Conservation (phyloP, 306 rosid genomes). For the Phaseolus lunatus region DNA sequence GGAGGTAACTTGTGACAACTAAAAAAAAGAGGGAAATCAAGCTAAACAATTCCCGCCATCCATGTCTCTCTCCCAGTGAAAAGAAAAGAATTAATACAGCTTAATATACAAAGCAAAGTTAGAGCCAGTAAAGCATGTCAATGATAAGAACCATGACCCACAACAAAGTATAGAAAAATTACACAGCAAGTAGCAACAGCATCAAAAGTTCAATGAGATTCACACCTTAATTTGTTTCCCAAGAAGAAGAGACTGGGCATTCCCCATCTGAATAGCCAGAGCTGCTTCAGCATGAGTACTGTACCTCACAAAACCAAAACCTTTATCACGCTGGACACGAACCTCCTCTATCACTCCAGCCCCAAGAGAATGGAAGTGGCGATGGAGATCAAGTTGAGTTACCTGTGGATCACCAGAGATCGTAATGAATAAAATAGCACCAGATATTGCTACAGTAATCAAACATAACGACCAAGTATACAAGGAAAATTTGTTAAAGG, state of each 20-base stretch:
- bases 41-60: neutral
- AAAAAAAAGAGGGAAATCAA: neutral
- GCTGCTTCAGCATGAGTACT: conserved; percentile 91
- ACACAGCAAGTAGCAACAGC: neutral
- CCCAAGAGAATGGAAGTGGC: conserved; percentile 88
- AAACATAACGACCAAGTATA: conserved; percentile 1
- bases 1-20: too few relatives aligned
- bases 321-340: conserved; percentile 94
- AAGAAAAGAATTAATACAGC: neutral
- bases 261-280: conserved; percentile 94
- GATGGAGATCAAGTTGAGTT: conserved; percentile 89
- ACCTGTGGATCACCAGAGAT: conserved; percentile 55
- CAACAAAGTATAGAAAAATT: neutral
- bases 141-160: neutral
- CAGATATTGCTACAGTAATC: conserved; percentile 24
- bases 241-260: conserved; percentile 69
- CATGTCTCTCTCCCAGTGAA: neutral
- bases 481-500: neutral
- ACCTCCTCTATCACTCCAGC: conserved; percentile 97
- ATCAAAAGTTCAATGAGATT: conserved; percentile 7
- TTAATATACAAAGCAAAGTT: neutral
- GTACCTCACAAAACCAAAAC: conserved; percentile 97
- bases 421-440: conserved; percentile 11
- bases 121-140: neutral
- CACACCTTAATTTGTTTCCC: conserved; percentile 91